Percentiles rank a stretch among this genome's conserved stretches.
phyloP scores from a whole-genome alignment of 2,329 filamentous ascomycete genomes.

The Xylaria sp. region DNA sequence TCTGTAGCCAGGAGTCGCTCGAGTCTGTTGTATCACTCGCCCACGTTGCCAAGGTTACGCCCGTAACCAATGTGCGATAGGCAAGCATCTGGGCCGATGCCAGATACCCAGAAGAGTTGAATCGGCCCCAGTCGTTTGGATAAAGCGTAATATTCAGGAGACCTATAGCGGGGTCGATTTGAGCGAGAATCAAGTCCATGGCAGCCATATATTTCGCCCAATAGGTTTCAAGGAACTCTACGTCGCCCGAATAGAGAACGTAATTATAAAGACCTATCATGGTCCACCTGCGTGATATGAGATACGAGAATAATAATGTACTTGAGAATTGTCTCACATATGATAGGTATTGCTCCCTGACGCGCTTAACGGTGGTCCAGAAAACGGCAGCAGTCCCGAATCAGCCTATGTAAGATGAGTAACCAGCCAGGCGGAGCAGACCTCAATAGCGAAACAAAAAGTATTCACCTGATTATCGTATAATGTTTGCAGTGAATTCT shows the following conservation, averaged over 20 bases:
- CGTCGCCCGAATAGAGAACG: slow-evolving; percentile 65
- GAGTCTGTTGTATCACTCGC: slow-evolving; percentile 55
- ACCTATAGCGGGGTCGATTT: slow-evolving; percentile 41
- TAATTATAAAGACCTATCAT: slow-evolving; percentile 70
- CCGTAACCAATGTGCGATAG: slow-evolving; percentile 65
- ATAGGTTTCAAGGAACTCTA: slow-evolving; percentile 57
- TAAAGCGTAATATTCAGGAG: slow-evolving; percentile 43
- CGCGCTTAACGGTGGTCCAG: slow-evolving; percentile 44
- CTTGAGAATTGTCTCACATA: slow-evolving; percentile 43
- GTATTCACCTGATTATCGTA: slow-evolving; percentile 51
- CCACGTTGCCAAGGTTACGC: slow-evolving; percentile 61
- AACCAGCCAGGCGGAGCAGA: slow-evolving; percentile 6
- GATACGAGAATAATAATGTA: slow-evolving; percentile 14
- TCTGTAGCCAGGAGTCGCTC: slow-evolving; percentile 54
- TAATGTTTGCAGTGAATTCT: slow-evolving; percentile 55
- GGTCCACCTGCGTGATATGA: slow-evolving; percentile 49
- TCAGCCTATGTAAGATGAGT: slow-evolving; percentile 32
- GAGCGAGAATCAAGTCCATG: slow-evolving; percentile 50
- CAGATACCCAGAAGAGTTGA: slow-evolving; percentile 41
- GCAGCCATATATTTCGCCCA: slow-evolving; percentile 62
- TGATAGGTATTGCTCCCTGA: slow-evolving; percentile 47
- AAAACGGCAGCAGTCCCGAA: slow-evolving; percentile 45
- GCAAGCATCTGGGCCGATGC: slow-evolving; percentile 50
- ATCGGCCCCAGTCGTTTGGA: slow-evolving; percentile 47
- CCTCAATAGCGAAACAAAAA: neutral